Conservation (phyloP, 176 grass and related monocot species). For the Juncus inflexus region DNA sequence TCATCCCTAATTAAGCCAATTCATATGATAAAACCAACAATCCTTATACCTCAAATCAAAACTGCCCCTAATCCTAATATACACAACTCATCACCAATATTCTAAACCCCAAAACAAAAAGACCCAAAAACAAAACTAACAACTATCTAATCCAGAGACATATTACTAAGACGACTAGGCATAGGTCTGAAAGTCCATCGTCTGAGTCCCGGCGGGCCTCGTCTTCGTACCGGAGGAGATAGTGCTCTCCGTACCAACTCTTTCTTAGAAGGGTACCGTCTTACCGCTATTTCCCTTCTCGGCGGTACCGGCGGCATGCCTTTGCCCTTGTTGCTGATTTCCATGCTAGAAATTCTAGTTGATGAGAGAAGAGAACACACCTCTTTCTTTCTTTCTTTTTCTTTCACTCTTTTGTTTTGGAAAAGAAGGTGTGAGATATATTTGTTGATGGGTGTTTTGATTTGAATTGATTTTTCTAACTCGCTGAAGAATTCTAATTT, state of each 20-base stretch:
- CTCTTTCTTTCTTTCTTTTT: too few species aligned
- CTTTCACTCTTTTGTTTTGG: too few species aligned
- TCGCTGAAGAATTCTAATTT: constrained; percentile 8
- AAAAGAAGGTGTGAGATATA: too few species aligned
- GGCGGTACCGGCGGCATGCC: constrained; percentile 1
- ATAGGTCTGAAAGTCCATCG: constrained; percentile 62
- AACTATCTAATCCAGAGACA: constrained; percentile 30
- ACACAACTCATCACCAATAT: constrained; percentile 1
- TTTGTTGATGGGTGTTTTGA: too few species aligned
- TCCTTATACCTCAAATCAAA: not conserved
- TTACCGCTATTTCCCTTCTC: not conserved
- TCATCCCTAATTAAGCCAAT: too few species aligned
- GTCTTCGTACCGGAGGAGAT: constrained; percentile 33
- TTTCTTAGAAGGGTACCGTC: constrained; percentile 26
- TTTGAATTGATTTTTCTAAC: too few species aligned
- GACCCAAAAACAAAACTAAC: not conserved
- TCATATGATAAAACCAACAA: too few species aligned
- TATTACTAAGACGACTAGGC: constrained; percentile 61
- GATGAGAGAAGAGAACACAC: not conserved
- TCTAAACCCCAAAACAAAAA: not conserved
- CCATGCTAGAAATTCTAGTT: constrained; percentile 6
- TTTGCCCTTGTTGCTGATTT: constrained; percentile 17
- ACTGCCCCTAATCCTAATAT: constrained; percentile 6
- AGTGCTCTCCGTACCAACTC: constrained; percentile 70
- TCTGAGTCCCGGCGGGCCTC: constrained; percentile 26